Conservation (phyloP, 1,284 basidiomycete genomes). For the Ustilago hordei region DNA sequence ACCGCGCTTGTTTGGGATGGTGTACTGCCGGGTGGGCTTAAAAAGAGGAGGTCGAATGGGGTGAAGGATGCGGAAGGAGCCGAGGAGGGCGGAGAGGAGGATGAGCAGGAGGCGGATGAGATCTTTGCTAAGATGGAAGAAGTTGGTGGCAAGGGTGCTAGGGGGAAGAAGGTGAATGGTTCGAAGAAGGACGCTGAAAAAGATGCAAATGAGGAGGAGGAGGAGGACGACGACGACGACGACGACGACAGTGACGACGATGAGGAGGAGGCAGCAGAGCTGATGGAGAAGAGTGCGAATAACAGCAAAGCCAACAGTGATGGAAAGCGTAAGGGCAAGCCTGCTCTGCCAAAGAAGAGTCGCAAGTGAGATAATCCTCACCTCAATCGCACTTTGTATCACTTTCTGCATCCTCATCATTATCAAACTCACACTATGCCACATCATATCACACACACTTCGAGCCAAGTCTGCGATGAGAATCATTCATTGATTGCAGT, state of each 20-base stretch:
- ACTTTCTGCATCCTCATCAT: neutral
- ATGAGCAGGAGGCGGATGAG: slow-evolving; percentile 43
- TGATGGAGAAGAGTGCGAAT: slow-evolving; percentile 3
- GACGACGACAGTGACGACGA: slow-evolving; percentile 19
- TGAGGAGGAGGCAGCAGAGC: slow-evolving; percentile 17
- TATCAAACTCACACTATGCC: neutral
- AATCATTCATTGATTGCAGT: neutral
- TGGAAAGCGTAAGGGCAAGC: slow-evolving; percentile 13
- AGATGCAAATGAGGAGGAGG: neutral
- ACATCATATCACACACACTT: neutral
- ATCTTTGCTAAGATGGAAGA: slow-evolving; percentile 49
- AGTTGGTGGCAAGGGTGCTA: slow-evolving; percentile 15
- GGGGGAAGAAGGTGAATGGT: neutral
- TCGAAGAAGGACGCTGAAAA: neutral
- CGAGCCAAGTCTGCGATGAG: neutral
- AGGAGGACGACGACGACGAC: slow-evolving; percentile 13
- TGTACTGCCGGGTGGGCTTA: slow-evolving; percentile 13
- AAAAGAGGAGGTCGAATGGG: slow-evolving; percentile 5
- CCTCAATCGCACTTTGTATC: neutral
- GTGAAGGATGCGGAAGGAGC: slow-evolving; percentile 36
- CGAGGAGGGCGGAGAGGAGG: slow-evolving; percentile 18
- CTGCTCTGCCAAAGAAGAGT: slow-evolving; percentile 28
- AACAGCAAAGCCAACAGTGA: slow-evolving; percentile 1
- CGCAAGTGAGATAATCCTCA: slow-evolving; percentile 19
- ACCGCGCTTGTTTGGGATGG: slow-evolving; percentile 53